Conservation (phyloP, 768 basidiomycete species). For the Trametes gibbosa region DNA sequence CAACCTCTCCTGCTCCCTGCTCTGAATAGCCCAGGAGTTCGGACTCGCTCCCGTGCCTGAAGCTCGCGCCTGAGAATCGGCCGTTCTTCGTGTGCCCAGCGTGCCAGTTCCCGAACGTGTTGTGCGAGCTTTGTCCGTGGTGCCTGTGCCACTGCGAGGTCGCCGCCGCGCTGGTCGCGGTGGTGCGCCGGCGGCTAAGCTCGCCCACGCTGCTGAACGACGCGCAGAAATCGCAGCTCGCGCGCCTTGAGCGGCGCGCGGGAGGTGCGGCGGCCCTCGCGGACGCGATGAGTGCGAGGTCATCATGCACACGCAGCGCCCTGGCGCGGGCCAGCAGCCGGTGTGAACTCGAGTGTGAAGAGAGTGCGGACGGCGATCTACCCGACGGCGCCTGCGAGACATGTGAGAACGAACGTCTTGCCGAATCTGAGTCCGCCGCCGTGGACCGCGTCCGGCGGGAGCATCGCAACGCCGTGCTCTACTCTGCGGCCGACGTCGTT, state of each 20-base stretch:
- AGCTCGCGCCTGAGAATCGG: slow-evolving; percentile 23
- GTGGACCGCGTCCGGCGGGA: slow-evolving; percentile 16
- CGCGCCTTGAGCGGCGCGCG: slow-evolving; percentile 10
- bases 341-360: not conserved
- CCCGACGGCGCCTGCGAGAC: slow-evolving; percentile 8
- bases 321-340: slow-evolving; percentile 3
- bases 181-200: slow-evolving; percentile 22
- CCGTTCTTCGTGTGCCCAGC: slow-evolving; percentile 22
- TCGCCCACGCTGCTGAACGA: slow-evolving; percentile 27
- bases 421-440: not conserved
- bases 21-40: slow-evolving; percentile 23
- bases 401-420: not conserved
- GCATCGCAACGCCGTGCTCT: slow-evolving; percentile 20
- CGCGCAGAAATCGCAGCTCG: slow-evolving; percentile 29
- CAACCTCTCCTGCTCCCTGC: not conserved
- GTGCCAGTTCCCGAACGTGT: slow-evolving; percentile 23
- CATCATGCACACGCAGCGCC: not conserved
- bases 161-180: slow-evolving; percentile 2
- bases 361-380: not conserved
- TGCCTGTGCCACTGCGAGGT: slow-evolving; percentile 20
- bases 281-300: not conserved
- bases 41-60: slow-evolving; percentile 26
- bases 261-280: too few relatives aligned
- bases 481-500: slow-evolving; percentile 20
- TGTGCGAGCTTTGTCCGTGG: slow-evolving; percentile 25